Percentiles rank a stretch among this genome's conserved stretches.
Evolutionary conservation across 192 early-diverging fungal species (phyloP).

Genomic region (Piromyces sp.): DNA sequence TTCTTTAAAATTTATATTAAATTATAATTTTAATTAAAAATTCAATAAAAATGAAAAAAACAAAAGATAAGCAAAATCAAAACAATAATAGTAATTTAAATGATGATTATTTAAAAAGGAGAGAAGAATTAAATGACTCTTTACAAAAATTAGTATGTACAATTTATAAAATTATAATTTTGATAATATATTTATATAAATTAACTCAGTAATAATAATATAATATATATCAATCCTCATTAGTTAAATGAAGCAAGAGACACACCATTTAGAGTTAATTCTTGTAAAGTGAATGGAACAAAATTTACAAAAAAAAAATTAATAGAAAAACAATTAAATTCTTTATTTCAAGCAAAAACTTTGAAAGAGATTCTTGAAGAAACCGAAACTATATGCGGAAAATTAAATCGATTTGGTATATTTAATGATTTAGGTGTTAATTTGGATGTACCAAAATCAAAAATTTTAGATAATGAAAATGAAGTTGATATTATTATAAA

Average conservation of each 20-base stretch:
- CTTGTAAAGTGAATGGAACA: background rate
- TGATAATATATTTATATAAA: too few relatives aligned
- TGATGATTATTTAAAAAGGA: background rate
- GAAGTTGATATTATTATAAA: conserved; percentile 53
- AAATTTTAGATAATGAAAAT: background rate
- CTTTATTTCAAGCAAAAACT: background rate
- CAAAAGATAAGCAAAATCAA: background rate
- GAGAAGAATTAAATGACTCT: background rate
- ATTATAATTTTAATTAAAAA: too few relatives aligned
- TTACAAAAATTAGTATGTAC: background rate
- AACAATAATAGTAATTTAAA: background rate
- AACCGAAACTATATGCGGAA: background rate
- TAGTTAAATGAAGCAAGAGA: background rate
- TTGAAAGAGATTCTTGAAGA: background rate
- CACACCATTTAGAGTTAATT: background rate
- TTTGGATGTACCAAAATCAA: background rate
- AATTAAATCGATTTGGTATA: background rate
- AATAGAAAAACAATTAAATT: background rate
- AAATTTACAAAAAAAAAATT: background rate
- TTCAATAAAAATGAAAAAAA: background rate
- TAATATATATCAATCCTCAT: background rate
- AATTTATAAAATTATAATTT: background rate
- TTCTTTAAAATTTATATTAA: too few relatives aligned
- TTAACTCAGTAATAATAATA: too few relatives aligned
- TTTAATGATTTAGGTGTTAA: background rate